Percentiles rank a stretch among this genome's conserved stretches.
These are phyloP conservation scores for Dacryopinax primogenitus DNA, from an alignment of 768 basidiomycete genomes.

Conservation along the genomic window DNA sequence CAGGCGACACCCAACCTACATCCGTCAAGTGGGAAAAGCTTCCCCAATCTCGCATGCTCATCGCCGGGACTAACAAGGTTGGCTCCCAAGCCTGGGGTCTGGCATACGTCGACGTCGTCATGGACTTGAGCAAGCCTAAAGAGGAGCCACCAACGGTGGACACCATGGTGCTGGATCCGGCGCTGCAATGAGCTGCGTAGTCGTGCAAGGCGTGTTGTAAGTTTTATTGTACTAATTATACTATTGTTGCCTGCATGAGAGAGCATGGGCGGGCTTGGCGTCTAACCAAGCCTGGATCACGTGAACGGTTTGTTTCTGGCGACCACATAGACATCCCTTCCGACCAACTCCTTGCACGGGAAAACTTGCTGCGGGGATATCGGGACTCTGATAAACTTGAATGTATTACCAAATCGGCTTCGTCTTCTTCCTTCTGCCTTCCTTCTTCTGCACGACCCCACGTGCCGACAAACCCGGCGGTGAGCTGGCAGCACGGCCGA, in stretches of 20 bases:
- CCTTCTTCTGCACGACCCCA: too few relatives aligned
- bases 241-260: not conserved
- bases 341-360: too few relatives aligned
- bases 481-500: too few relatives aligned
- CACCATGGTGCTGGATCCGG: not conserved
- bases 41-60: slow-evolving; percentile 33
- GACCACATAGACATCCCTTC: too few relatives aligned
- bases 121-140: slow-evolving; percentile 26
- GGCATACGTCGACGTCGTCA: slow-evolving; percentile 55
- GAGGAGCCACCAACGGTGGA: slow-evolving; percentile 12
- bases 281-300: too few relatives aligned
- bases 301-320: too few relatives aligned
- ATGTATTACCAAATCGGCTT: too few relatives aligned
- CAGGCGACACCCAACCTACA: slow-evolving; percentile 64
- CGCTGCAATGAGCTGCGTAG: not conserved
- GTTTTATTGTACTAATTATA: not conserved
- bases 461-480: too few relatives aligned
- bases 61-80: slow-evolving; percentile 59
- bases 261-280: too few relatives aligned
- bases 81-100: slow-evolving; percentile 73
- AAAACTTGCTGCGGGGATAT: too few relatives aligned
- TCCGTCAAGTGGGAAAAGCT: slow-evolving; percentile 46
- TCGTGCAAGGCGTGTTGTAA: not conserved
- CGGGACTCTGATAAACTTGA: too few relatives aligned
- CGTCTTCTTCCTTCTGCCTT: too few relatives aligned